A percentile compares a stretch with the other conserved stretches of the same genome.
Conservation (phyloP, 192 early-diverging fungal species). For the Podila horticola region DNA sequence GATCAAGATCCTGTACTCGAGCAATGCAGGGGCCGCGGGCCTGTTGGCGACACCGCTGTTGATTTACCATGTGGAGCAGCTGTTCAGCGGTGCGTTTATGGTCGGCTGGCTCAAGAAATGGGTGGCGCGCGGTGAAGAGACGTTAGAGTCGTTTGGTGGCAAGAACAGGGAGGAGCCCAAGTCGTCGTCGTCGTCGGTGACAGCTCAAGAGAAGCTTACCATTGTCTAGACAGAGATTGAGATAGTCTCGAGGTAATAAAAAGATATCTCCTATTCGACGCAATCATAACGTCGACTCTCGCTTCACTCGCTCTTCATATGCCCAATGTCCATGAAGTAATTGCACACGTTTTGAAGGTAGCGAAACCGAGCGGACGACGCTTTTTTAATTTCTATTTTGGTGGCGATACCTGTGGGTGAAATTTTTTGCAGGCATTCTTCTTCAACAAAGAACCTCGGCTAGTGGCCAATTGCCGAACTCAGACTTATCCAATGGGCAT, state of each 20-base stretch:
- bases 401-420: no score
- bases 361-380: no score
- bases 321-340: background rate
- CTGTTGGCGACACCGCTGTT: conserved; percentile 71
- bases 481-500: no score
- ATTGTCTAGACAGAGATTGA: no score
- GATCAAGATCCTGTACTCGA: conserved; percentile 73
- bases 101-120: conserved; percentile 65
- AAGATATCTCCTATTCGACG: no score
- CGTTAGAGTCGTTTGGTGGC: conserved; percentile 22
- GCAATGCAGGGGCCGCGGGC: conserved; percentile 61
- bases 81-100: conserved; percentile 71
- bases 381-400: no score
- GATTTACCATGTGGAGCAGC: conserved; percentile 77
- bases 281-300: no score
- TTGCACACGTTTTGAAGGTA: no score
- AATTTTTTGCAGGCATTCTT: no score
- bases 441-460: no score
- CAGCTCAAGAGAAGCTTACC: background rate
- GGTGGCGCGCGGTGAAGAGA: conserved; percentile 56
- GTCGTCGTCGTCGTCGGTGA: background rate
- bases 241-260: no score
- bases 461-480: no score
- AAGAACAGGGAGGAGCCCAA: conserved; percentile 7
- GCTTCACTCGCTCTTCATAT: background rate